These are phyloP conservation scores for Xylaria hypoxylon DNA, from an alignment of 2,329 filamentous ascomycete genomes.

Conservation along the genomic window DNA sequence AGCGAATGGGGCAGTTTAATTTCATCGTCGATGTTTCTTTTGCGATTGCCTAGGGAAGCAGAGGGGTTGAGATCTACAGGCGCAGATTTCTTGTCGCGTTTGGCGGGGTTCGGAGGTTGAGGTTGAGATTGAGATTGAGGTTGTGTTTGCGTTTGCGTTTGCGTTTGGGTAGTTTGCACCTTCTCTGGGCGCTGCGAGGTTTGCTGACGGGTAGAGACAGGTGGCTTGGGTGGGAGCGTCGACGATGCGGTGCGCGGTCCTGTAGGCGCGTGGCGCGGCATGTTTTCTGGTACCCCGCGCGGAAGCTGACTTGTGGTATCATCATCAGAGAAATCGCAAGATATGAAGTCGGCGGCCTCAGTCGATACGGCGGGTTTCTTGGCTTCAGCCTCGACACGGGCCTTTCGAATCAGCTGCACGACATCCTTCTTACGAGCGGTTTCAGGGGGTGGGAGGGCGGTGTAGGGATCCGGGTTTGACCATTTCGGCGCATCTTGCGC, in stretches of 20 bases:
- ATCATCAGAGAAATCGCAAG: slow-evolving; percentile 76
- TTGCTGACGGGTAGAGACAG: slow-evolving; percentile 14
- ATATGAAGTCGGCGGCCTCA: slow-evolving; percentile 87
- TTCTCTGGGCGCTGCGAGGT: slow-evolving; percentile 13
- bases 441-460: slow-evolving; percentile 82
- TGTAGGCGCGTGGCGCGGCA: slow-evolving; percentile 46
- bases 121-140: slow-evolving; percentile 4
- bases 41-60: slow-evolving; percentile 71
- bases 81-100: slow-evolving; percentile 28
- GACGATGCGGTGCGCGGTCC: slow-evolving; percentile 46
- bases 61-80: slow-evolving; percentile 54
- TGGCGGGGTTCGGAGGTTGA: slow-evolving; percentile 24
- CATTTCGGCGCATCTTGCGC: slow-evolving; percentile 75
- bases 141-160: too few species aligned
- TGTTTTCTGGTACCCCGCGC: slow-evolving; percentile 9
- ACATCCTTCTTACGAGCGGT: slow-evolving; percentile 82
- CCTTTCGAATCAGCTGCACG: slow-evolving; percentile 91
- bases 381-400: slow-evolving; percentile 71
- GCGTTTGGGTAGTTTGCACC: slow-evolving; percentile 1
- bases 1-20: slow-evolving; percentile 70
- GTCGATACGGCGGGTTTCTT: slow-evolving; percentile 64
- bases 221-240: slow-evolving; percentile 39
- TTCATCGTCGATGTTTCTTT: slow-evolving; percentile 78
- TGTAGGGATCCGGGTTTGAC: slow-evolving; percentile 97
- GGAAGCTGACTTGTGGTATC: slow-evolving; percentile 53